These are phyloP conservation scores for Cryptosporidium ryanae DNA, from an alignment of 169 alveolate genomes.

Conservation along the genomic window DNA sequence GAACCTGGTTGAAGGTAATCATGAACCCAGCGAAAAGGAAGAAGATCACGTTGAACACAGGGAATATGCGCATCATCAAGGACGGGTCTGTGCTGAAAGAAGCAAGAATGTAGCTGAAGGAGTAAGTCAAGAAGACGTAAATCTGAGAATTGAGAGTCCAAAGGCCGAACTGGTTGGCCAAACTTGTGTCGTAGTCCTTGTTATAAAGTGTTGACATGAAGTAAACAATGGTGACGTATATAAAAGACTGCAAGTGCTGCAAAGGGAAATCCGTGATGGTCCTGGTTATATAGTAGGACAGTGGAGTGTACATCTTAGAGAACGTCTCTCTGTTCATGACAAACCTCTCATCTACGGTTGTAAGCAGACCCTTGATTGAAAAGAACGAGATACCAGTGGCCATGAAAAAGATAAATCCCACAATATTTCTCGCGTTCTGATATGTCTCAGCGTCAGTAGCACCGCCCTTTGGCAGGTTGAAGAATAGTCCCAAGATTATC, in stretches of 20 bases:
- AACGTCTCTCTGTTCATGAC: conserved; percentile 67
- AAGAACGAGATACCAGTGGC: conserved; percentile 46
- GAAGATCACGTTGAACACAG: conserved; percentile 26
- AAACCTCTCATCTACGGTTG: conserved; percentile 43
- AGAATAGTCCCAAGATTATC: conserved; percentile 59
- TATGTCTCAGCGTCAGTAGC: conserved; percentile 12
- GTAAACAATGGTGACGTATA: conserved; percentile 48
- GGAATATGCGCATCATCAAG: conserved; percentile 43
- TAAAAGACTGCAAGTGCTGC: conserved; percentile 52
- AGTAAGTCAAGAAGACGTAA: conserved; percentile 22
- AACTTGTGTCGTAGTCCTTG: conserved; percentile 16
- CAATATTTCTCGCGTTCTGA: conserved; percentile 60
- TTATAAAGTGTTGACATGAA: conserved; percentile 58
- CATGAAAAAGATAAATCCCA: conserved; percentile 49
- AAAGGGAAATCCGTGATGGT: conserved; percentile 60
- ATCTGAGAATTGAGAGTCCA: conserved; percentile 60
- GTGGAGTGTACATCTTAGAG: conserved; percentile 68
- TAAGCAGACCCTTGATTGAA: conserved; percentile 39
- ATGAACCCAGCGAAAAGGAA: conserved; percentile 82
- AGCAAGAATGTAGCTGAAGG: conserved; percentile 45
- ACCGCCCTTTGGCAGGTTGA: conserved; percentile 48
- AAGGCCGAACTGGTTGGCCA: conserved; percentile 64
- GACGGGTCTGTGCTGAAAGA: conserved; percentile 21
- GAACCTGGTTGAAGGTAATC: conserved; percentile 81
- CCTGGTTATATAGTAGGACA: conserved; percentile 55